A percentile compares a stretch with the other conserved stretches of the same genome.
Evolutionary conservation across 2,329 filamentous ascomycete genomes (phyloP).

Genomic region (Colletotrichum neosansevieriae): DNA sequence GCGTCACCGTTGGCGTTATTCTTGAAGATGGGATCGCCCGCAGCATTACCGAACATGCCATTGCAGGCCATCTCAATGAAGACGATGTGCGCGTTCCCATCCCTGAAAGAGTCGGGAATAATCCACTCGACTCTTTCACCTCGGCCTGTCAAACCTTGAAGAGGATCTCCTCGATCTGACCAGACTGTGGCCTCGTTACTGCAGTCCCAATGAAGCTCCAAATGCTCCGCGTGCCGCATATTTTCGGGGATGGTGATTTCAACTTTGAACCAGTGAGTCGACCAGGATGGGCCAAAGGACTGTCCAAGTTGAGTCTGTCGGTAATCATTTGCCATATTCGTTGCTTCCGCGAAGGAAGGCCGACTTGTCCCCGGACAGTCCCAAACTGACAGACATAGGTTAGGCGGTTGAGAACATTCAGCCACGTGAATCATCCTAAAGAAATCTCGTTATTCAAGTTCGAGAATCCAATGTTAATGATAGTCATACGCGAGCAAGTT

Average conservation of each 20-base stretch:
- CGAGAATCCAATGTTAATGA: background rate
- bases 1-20: constrained; percentile 64
- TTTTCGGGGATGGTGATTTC: constrained; percentile 68
- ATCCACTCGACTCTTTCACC: constrained; percentile 75
- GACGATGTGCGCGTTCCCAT: constrained; percentile 72
- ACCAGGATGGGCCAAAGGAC: constrained; percentile 76
- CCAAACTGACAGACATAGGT: constrained; percentile 41
- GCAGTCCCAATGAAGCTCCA: constrained; percentile 80
- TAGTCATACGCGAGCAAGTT: constrained; percentile 40
- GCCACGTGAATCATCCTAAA: constrained; percentile 38
- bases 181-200: constrained; percentile 75
- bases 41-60: constrained; percentile 70
- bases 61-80: constrained; percentile 81
- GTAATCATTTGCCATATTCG: constrained; percentile 35
- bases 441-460: background rate
- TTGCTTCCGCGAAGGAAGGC: constrained; percentile 39
- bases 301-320: constrained; percentile 62
- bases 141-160: constrained; percentile 74
- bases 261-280: constrained; percentile 78
- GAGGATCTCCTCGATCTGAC: constrained; percentile 70
- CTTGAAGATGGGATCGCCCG: constrained; percentile 41
- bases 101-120: constrained; percentile 67
- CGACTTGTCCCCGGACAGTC: constrained; percentile 38
- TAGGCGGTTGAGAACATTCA: constrained; percentile 31
- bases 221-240: constrained; percentile 65